phyloP scores from a whole-genome alignment of 2,329 filamentous ascomycete genomes.

The Juglanconis sp. region DNA sequence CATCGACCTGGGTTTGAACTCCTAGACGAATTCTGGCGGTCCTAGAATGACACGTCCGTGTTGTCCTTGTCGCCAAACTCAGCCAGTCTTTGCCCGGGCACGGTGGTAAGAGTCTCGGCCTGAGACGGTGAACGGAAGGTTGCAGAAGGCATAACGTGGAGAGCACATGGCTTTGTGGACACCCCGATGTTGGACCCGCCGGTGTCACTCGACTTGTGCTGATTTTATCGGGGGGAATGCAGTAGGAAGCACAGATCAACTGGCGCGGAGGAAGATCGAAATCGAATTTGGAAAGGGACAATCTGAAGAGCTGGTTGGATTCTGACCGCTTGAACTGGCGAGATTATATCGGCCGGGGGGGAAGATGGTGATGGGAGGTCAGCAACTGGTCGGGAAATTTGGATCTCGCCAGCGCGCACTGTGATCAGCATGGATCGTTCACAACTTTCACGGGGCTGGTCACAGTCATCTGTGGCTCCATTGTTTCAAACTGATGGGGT shows the following conservation, averaged over 20 bases:
- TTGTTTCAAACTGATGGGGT: conserved; percentile 1
- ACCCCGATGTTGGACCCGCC: background rate
- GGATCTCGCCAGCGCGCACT: background rate
- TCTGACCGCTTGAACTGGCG: background rate
- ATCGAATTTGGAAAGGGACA: background rate
- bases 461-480: background rate
- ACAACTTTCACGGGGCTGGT: background rate
- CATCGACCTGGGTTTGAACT: background rate
- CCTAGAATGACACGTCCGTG: no score
- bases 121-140: background rate
- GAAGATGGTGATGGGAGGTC: background rate
- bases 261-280: background rate
- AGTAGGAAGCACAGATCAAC: background rate
- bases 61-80: no score
- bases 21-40: no score
- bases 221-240: background rate
- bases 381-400: background rate
- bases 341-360: conserved; percentile 2
- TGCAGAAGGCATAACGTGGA: background rate
- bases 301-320: background rate
- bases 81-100: no score
- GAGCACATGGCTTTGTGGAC: background rate
- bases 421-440: background rate
- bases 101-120: background rate
- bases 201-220: background rate